phyloP scores from a whole-genome alignment of 1,284 basidiomycete genomes.

The Puccinia triticina region DNA sequence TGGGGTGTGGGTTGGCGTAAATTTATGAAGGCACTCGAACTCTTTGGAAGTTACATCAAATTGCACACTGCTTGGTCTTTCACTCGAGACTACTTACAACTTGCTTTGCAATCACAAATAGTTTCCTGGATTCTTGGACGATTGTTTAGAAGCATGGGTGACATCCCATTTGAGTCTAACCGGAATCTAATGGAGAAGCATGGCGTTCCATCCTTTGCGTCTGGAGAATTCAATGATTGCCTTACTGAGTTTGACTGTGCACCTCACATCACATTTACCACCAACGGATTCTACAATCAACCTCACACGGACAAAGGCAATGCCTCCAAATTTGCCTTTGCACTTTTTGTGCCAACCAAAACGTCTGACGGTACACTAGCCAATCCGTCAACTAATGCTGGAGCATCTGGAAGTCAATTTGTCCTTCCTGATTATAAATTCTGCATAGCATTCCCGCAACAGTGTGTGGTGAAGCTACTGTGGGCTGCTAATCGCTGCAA shows the following conservation, averaged over 20 bases:
- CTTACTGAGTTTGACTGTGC: not conserved
- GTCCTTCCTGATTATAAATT: not conserved
- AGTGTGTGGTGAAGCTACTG: not conserved
- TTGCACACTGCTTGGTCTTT: too few relatives aligned
- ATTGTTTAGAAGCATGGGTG: not conserved
- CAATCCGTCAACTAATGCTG: too few relatives aligned
- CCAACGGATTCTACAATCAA: not conserved
- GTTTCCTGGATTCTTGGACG: not conserved
- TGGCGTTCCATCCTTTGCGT: not conserved
- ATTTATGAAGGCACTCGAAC: not conserved
- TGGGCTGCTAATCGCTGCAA: not conserved
- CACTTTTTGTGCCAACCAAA: not conserved
- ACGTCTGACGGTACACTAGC: not conserved
- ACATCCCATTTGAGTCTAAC: not conserved
- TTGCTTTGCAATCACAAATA: not conserved
- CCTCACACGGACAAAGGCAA: not conserved
- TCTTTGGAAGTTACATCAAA: not conserved
- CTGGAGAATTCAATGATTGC: too few relatives aligned
- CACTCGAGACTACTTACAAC: not conserved
- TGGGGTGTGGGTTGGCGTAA: too few relatives aligned
- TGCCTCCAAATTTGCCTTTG: not conserved
- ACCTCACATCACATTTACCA: constrained; percentile 7
- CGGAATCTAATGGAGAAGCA: not conserved
- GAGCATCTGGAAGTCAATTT: not conserved
- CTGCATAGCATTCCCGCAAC: not conserved